Evolutionary conservation across 176 grass and related monocot genomes (phyloP), one percentile per base, ranked within the genome.

Genomic region (Avena insularis): DNA sequence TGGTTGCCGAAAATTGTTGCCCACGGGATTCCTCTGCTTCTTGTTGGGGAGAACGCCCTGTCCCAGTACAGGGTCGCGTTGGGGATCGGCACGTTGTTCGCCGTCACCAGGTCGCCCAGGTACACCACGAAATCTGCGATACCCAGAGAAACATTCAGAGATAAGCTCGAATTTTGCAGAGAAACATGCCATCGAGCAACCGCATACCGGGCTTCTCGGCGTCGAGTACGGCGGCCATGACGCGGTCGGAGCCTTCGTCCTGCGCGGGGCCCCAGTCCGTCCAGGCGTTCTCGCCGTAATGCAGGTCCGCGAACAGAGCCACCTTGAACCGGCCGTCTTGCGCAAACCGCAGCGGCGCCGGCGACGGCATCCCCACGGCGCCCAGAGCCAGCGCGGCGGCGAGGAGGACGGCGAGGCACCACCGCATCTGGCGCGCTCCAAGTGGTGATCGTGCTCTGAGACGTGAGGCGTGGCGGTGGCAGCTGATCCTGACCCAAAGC

Each of bases 281-380:
- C 96, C 96, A 98, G 33, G 96, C 88, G 87, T 94, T 36, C 90
- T 98, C 96, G 7, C 96, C 93, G 85, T 98, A 98, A 80, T 98
- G 96, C 68, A 95, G 92, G 82, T 98, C 96, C 3, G 92, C 92
- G 81, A 98, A 98, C 40, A 95, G 90, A 2, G 90, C 91, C 54
- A 98, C 81, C 90, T 91, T 98, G 96, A 75, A 75, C 47, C 72
- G 72, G 2, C 72, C 85, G 2, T 9, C 85, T 5, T 80, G 6
- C 9, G 55, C 46, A 86, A 98, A 90, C 47, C 73, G 83, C 51
- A 93, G 91, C 66, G 82, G 58, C 40, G 73, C 9, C 35, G 53
- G 50, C 17, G 92, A 19, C 0, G 15, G 19, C 14, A 71, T 23
- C 71, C 36, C 79, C 21, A 45, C 66, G 14, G 59, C 46, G 2